Evolutionary conservation across 139 green algal species (phyloP), one percentile per base, ranked within the genome.

Genomic region (Desmodesmus armatus): DNA sequence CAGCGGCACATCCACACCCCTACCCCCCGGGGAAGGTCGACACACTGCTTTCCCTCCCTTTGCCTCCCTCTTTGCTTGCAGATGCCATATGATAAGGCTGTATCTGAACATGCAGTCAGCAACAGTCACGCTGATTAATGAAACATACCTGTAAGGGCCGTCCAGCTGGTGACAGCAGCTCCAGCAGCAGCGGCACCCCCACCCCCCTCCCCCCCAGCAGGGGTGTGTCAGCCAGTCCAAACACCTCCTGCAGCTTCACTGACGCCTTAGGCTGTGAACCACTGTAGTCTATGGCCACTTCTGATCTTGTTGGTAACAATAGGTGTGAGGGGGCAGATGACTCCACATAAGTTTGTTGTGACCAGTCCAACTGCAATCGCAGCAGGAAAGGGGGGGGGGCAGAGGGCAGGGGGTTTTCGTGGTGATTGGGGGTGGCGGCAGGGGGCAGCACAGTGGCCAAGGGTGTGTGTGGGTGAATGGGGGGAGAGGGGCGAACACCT

Each of bases 111-210:
- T n/a, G n/a, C n/a, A n/a, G n/a, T n/a, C n/a, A n/a, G n/a, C n/a
- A n/a, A n/a, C n/a, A n/a, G n/a, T 43, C 35, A 11, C n/a, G n/a
- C n/a, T n/a, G n/a, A n/a, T n/a, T n/a, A n/a, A n/a, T n/a, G n/a
- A n/a, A 69, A 9, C 33, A 2, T 49, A 90, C 89, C 85, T 91
- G 87, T 55, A 90, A 55, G 0, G 91, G 90, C 39, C 87, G 58
- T 17, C 69, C 51, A 9, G 84, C 85, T 0, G 91, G 91, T 11
- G 80, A 88, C 15, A 94, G 84, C 51, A 94, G 86, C 85, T 93
- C 85, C 47, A 94, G 69, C 33, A 86, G 41, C 25, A 92, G 44
- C 9, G 90, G 75, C 55, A 92, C 79, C 25, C 78, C 63, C 5
- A 80, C 83, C 27, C 9, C 33, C 5, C 23, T 15, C 2, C 86